A percentile compares a stretch with the other conserved stretches of the same genome.
Conservation (phyloP, 2,329 filamentous ascomycete species). For the Neonectria sp. region DNA sequence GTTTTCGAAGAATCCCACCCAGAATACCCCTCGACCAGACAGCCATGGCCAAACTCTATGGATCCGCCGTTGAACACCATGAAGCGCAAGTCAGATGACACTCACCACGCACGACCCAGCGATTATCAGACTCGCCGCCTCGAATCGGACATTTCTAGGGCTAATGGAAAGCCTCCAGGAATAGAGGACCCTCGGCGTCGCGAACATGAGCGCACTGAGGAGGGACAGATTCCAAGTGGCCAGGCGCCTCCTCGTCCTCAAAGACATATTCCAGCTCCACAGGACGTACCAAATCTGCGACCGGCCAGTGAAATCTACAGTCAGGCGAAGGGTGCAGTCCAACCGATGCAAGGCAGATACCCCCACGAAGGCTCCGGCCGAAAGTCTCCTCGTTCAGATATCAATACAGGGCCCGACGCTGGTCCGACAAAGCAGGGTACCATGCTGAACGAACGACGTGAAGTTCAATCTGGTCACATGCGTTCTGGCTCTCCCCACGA, state of each 20-base stretch:
- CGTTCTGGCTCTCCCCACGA: constrained; percentile 5
- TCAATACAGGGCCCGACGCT: constrained; percentile 13
- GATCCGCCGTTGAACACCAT: constrained; percentile 3
- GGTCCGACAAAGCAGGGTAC: constrained; percentile 2
- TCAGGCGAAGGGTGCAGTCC: constrained; percentile 37
- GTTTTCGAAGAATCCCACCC: constrained; percentile 45
- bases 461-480: constrained; percentile 10
- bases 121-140: not conserved
- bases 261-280: constrained; percentile 15
- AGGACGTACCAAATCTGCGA: constrained; percentile 42
- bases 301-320: constrained; percentile 51
- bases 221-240: not conserved
- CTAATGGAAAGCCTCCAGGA: not conserved
- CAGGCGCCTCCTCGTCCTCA: not conserved
- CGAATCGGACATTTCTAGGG: not conserved
- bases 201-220: not conserved
- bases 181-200: not conserved
- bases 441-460: constrained; percentile 2
- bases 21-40: constrained; percentile 11
- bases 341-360: constrained; percentile 12
- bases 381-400: constrained; percentile 13
- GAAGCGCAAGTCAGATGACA: not conserved
- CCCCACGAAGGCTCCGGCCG: not conserved
- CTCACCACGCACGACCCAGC: not conserved
- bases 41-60: constrained; percentile 5